A percentile compares a stretch with the other conserved stretches of the same genome.
Evolutionary conservation across 2,329 filamentous ascomycete species (phyloP).

Genomic region (Claviceps digitariae): DNA sequence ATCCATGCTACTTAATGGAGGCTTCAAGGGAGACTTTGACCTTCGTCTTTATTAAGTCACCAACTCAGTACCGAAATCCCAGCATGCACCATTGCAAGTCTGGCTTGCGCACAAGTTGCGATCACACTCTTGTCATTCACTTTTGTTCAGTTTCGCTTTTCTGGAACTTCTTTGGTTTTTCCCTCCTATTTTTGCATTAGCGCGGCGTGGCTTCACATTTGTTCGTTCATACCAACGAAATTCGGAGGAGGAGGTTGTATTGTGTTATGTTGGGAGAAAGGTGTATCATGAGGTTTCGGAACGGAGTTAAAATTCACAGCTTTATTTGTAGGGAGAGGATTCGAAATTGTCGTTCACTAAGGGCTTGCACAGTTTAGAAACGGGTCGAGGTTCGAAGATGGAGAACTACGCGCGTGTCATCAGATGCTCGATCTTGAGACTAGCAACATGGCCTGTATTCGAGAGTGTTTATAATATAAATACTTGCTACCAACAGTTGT

Average conservation of each 20-base stretch:
- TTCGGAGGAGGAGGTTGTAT: not conserved
- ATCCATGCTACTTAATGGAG: slow-evolving; percentile 51
- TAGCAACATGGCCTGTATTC: not conserved
- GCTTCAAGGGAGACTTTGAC: slow-evolving; percentile 48
- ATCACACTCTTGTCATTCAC: not conserved
- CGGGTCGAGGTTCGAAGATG: not conserved
- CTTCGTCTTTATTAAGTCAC: slow-evolving; percentile 23
- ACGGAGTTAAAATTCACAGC: not conserved
- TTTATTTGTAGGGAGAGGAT: not conserved
- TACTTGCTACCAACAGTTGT: too few species aligned
- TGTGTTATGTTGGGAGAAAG: not conserved
- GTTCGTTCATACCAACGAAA: not conserved
- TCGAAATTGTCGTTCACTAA: not conserved
- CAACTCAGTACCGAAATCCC: not conserved
- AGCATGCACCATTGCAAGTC: not conserved
- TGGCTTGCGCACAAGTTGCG: not conserved
- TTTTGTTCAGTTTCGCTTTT: not conserved
- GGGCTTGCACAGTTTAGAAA: not conserved
- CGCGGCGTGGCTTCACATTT: not conserved
- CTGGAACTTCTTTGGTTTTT: not conserved
- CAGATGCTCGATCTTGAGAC: not conserved
- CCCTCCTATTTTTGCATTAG: not conserved
- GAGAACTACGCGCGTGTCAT: not conserved
- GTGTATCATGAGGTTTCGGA: not conserved
- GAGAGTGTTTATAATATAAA: too few species aligned